Conservation (phyloP, 192 early-diverging fungal genomes). For the Obelidium mucronatum region DNA sequence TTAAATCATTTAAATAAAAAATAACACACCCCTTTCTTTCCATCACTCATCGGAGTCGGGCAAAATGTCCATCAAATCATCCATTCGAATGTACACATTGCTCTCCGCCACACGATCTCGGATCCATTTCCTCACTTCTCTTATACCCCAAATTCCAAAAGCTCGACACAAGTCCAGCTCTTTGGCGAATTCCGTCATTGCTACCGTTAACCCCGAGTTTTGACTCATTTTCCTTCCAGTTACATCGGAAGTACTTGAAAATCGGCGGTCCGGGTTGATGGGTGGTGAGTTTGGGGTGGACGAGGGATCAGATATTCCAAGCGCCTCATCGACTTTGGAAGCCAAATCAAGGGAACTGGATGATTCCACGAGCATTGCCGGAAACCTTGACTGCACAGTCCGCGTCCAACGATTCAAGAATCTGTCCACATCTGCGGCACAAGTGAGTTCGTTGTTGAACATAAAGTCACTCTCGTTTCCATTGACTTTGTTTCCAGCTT, state of each 20-base stretch:
- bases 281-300: neutral
- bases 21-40: too few species aligned
- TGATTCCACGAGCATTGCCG: constrained; percentile 26
- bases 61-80: constrained; percentile 30
- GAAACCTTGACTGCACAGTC: constrained; percentile 36
- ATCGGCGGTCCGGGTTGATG: constrained; percentile 18
- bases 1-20: too few species aligned
- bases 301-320: neutral
- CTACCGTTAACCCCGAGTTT: constrained; percentile 32
- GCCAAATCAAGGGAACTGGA: constrained; percentile 20
- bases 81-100: constrained; percentile 27
- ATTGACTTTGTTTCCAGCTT: constrained; percentile 47
- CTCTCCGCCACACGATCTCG: constrained; percentile 27
- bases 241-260: constrained; percentile 18
- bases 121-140: constrained; percentile 39
- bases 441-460: constrained; percentile 39
- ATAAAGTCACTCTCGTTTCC: constrained; percentile 24
- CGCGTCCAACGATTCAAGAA: constrained; percentile 39
- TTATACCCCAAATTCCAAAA: constrained; percentile 41
- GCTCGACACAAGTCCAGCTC: constrained; percentile 33
- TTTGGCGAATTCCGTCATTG: constrained; percentile 43
- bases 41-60: constrained; percentile 36
- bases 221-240: neutral
- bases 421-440: constrained; percentile 32
- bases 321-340: constrained; percentile 10